Percentiles rank a stretch among this genome's conserved stretches.
Conservation (phyloP, 2,329 filamentous ascomycete genomes). For the Claviceps lovelessii region DNA sequence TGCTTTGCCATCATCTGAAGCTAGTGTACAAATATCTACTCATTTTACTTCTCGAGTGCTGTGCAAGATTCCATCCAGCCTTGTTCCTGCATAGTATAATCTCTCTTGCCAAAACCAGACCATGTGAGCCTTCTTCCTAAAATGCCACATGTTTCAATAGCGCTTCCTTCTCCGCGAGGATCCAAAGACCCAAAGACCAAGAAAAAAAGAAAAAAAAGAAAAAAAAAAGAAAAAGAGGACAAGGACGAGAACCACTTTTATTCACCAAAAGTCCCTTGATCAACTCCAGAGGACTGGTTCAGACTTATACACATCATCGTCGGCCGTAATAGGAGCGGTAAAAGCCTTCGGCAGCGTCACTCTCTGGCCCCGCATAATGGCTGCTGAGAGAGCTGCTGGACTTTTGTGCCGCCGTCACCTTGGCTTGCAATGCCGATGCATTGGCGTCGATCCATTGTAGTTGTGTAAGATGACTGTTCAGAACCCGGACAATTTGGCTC, state of each 20-base stretch:
- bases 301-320: constrained; percentile 29
- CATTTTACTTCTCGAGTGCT: constrained; percentile 9
- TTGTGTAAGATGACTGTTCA: constrained; percentile 84
- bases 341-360: constrained; percentile 72
- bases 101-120: background rate
- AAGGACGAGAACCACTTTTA: background rate
- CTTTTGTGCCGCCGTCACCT: constrained; percentile 72
- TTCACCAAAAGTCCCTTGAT: constrained; percentile 1
- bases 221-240: background rate
- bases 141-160: background rate
- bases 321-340: constrained; percentile 76
- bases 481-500: constrained; percentile 85
- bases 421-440: constrained; percentile 63
- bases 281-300: background rate
- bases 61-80: constrained; percentile 5
- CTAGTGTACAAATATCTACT: constrained; percentile 25
- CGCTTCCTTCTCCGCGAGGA: background rate
- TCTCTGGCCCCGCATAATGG: constrained; percentile 45
- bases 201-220: background rate
- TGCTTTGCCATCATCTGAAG: constrained; percentile 16
- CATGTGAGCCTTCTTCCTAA: constrained; percentile 5
- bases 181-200: background rate
- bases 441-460: constrained; percentile 88
- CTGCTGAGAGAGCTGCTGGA: constrained; percentile 48
- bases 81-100: constrained; percentile 4